Percentiles rank a stretch among this genome's conserved stretches.
Conservation (phyloP, 1,284 basidiomycete genomes). For the Ganoderma sinense region DNA sequence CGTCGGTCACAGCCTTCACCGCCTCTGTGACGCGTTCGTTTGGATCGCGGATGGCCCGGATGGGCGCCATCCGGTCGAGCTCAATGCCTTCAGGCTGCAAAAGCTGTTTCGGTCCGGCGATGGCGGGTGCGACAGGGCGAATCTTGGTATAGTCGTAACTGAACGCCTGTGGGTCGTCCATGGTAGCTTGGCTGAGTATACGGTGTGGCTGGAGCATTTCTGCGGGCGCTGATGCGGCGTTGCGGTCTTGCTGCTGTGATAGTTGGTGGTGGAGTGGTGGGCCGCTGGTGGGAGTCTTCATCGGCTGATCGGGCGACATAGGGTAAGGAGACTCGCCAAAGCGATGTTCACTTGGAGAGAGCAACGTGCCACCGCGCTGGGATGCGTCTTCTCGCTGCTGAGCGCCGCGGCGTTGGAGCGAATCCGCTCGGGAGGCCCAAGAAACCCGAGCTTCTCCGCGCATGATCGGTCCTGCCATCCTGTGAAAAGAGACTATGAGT, state of each 20-base stretch:
- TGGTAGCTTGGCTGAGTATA: constrained; percentile 37
- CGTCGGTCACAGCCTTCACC: constrained; percentile 18
- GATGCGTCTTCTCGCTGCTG: constrained; percentile 28
- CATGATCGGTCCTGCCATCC: constrained; percentile 71
- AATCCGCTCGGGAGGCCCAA: constrained; percentile 63
- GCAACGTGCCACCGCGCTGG: constrained; percentile 36
- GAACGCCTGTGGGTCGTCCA: constrained; percentile 27
- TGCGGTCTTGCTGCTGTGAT: constrained; percentile 18
- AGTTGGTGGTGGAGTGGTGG: background rate
- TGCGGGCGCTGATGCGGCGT: constrained; percentile 58
- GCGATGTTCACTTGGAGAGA: constrained; percentile 50
- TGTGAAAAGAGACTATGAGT: constrained; percentile 35
- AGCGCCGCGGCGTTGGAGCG: constrained; percentile 36
- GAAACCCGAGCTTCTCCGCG: constrained; percentile 58
- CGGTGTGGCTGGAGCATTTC: constrained; percentile 51
- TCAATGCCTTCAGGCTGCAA: constrained; percentile 42
- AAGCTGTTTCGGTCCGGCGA: constrained; percentile 15
- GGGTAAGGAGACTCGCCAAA: constrained; percentile 49
- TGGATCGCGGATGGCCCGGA: constrained; percentile 45
- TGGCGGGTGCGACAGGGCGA: constrained; percentile 18
- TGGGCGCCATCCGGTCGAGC: constrained; percentile 52
- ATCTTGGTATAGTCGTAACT: constrained; percentile 41
- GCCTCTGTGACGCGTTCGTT: constrained; percentile 18
- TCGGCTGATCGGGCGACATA: constrained; percentile 27
- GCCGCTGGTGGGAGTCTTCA: background rate